Evolutionary conservation across 441 rosid species (phyloP).

Genomic region (Euphorbia schlechtendalii): DNA sequence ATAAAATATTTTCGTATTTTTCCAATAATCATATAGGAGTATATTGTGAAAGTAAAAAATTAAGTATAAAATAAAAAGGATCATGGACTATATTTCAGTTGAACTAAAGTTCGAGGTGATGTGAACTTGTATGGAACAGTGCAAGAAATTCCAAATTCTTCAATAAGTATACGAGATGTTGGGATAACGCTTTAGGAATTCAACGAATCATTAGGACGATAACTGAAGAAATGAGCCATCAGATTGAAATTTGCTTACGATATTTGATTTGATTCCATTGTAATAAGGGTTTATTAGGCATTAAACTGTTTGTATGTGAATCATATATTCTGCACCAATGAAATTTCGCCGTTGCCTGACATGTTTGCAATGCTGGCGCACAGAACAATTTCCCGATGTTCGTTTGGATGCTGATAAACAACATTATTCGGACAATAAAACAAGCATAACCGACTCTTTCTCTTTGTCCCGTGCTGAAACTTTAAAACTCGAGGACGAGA

Average conservation of each 20-base stretch:
- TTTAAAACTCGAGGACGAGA: slow-evolving; percentile 55
- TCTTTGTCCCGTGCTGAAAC: slow-evolving; percentile 37
- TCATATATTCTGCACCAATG: too few relatives aligned
- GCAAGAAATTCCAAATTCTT: neutral
- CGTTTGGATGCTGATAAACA: slow-evolving; percentile 22
- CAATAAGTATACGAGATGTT: neutral
- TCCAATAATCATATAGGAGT: too few relatives aligned
- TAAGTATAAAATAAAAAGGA: too few relatives aligned
- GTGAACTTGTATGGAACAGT: slow-evolving; percentile 1
- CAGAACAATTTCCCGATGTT: slow-evolving; percentile 28
- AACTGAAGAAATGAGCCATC: neutral
- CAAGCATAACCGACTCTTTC: slow-evolving; percentile 15
- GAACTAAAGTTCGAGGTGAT: too few relatives aligned
- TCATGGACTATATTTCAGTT: too few relatives aligned
- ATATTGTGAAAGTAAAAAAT: too few relatives aligned
- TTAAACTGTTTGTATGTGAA: too few relatives aligned
- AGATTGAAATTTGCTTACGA: too few relatives aligned
- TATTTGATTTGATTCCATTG: too few relatives aligned
- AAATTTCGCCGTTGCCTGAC: neutral
- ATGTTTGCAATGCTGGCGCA: slow-evolving; percentile 11
- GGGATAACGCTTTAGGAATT: neutral
- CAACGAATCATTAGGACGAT: neutral
- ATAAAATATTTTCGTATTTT: too few relatives aligned
- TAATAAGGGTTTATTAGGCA: too few relatives aligned
- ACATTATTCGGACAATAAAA: slow-evolving; percentile 23